Evolutionary conservation across 306 rosid genomes (phyloP), one percentile per base, ranked within the genome.

Genomic region (Glycyrrhiza uralensis): DNA sequence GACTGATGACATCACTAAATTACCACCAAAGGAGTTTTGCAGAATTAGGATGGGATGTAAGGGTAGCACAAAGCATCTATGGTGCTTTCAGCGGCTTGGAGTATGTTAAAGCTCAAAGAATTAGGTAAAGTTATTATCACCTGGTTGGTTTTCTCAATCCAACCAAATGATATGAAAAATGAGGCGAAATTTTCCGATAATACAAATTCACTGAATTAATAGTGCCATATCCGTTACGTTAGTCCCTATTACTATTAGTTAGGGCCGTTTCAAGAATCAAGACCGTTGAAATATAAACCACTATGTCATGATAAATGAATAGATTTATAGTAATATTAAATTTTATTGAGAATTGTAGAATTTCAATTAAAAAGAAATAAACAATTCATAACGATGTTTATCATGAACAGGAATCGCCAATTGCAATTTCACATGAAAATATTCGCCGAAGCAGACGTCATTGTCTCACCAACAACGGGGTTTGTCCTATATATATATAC

Each of bases 381-480:
- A n/a, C n/a, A n/a, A n/a, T n/a, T n/a, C n/a, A n/a, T n/a, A n/a
- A n/a, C n/a, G n/a, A n/a, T n/a, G n/a, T n/a, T n/a, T n/a, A n/a
- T n/a, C n/a, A n/a, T n/a, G 72, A 22, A 49, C 89, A 91, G 98
- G 89, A 90, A 90, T 75, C 89, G 98, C 13, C 98, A 93, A 75
- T 71, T 90, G 74, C 89, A 89, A 68, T 74, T 93, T 72, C 98
- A 93, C 78, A 81, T 29, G 79, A 89, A 80, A 55, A 86, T 93
- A 81, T 83, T 93, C 71, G 71, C 82, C 3, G 82, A 81, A 12
- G 92, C 98, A 41, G 97, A 93, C 65, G 92, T 90, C 74, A 93
- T 93, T 55, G 98, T 93, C 66, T 80, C 97, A 30, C 98, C 98
- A 54, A 92, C 98, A 72, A 83, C 90, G 0, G 98, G 98, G 98